These are phyloP conservation scores for Rutstroemia sp. DNA, from an alignment of 2,329 filamentous ascomycete genomes.

Conservation along the genomic window DNA sequence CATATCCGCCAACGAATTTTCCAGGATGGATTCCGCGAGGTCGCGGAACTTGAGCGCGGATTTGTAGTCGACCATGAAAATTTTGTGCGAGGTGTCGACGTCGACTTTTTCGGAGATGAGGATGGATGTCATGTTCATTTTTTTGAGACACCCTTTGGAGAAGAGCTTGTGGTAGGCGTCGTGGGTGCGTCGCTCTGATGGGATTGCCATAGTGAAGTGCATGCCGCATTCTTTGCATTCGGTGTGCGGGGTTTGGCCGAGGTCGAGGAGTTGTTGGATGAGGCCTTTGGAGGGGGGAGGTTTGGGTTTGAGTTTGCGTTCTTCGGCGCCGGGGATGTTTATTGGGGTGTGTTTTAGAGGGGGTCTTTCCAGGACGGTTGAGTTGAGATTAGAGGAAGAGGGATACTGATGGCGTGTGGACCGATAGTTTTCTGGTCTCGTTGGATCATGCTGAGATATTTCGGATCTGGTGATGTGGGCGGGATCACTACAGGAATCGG, in stretches of 20 bases:
- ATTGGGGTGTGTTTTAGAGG: too few species aligned
- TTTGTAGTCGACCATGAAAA: background rate
- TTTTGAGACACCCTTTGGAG: background rate
- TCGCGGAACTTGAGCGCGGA: background rate
- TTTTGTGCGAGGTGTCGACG: background rate
- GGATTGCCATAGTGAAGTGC: constrained; percentile 12
- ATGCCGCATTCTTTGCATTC: constrained; percentile 15
- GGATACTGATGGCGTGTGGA: too few species aligned
- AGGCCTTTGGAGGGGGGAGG: background rate
- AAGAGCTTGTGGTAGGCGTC: constrained; percentile 6
- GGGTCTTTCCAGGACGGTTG: too few species aligned
- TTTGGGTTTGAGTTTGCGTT: background rate
- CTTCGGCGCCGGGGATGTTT: background rate
- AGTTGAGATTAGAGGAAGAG: too few species aligned
- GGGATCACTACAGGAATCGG: too few species aligned
- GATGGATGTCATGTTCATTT: background rate
- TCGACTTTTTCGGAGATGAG: constrained; percentile 2
- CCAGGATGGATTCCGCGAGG: background rate
- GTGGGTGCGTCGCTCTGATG: constrained; percentile 11
- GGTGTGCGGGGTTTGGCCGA: constrained; percentile 10
- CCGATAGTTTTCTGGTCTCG: too few species aligned
- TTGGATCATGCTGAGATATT: too few species aligned
- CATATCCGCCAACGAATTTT: constrained; percentile 5
- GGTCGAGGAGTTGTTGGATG: constrained; percentile 12
- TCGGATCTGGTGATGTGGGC: too few species aligned